phyloP scores from a whole-genome alignment of 1,139 yeast species.

The Blastobotrys apis region DNA sequence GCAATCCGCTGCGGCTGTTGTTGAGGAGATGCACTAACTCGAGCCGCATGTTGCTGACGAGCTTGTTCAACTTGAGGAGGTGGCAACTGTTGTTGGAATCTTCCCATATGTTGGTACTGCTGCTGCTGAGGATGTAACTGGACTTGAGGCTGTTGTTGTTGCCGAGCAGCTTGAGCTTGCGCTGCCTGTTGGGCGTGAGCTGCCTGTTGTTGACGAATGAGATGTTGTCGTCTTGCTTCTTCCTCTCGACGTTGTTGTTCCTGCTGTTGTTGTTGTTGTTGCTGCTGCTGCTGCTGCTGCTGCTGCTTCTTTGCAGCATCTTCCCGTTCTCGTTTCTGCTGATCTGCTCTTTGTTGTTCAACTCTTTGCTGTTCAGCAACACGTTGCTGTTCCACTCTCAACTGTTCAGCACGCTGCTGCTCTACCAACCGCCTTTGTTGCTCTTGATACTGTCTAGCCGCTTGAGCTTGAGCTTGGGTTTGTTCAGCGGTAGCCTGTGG shows the following conservation, averaged over 20 bases:
- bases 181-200: constrained; percentile 10
- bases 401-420: not conserved
- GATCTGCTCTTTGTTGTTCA: not conserved
- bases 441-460: not conserved
- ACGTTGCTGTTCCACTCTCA: not conserved
- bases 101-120: not conserved
- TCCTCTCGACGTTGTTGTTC: constrained; percentile 7
- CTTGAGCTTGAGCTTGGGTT: constrained; percentile 5
- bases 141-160: constrained; percentile 9
- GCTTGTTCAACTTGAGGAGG: constrained; percentile 7
- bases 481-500: too few relatives aligned
- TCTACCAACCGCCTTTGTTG: not conserved
- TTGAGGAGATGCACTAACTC: too few relatives aligned
- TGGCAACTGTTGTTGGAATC: constrained; percentile 5
- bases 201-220: not conserved
- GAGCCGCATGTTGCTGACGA: constrained; percentile 4
- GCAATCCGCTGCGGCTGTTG: constrained; percentile 5
- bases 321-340: not conserved
- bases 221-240: constrained; percentile 6
- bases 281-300: constrained; percentile 12
- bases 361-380: not conserved
- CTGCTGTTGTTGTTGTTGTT: constrained; percentile 1
- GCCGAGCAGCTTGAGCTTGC: constrained; percentile 9
- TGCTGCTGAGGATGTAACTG: not conserved
- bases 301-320: not conserved